phyloP scores from a whole-genome alignment of 2,329 filamentous ascomycete species.

The Aspergillus glaucus region DNA sequence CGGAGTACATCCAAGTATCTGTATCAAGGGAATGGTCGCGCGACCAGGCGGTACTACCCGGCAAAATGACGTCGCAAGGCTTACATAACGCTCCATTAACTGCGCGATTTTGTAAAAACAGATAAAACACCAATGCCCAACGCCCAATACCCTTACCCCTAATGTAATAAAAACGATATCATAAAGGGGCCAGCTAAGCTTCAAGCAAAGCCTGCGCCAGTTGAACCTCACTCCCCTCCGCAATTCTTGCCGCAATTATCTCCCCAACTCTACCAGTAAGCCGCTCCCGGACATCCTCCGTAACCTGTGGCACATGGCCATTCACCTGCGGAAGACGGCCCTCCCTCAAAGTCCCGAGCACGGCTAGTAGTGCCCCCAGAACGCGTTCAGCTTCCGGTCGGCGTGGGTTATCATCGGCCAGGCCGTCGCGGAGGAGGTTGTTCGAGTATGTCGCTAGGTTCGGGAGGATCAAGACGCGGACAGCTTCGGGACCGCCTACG shows the following conservation, averaged over 20 bases:
- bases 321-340: slow-evolving; percentile 36
- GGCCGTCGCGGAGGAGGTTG: slow-evolving; percentile 51
- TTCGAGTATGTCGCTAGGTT: slow-evolving; percentile 60
- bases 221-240: slow-evolving; percentile 34
- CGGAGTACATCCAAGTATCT: too few relatives aligned
- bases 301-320: slow-evolving; percentile 31
- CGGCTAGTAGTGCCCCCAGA: slow-evolving; percentile 50
- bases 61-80: too few relatives aligned
- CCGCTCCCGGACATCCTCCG: slow-evolving; percentile 31
- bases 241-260: slow-evolving; percentile 36
- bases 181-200: slow-evolving; percentile 10
- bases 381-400: slow-evolving; percentile 57
- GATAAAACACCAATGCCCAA: too few relatives aligned
- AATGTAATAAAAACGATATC: not conserved
- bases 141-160: not conserved
- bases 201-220: slow-evolving; percentile 36
- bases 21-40: too few relatives aligned
- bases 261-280: slow-evolving; percentile 37
- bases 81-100: too few relatives aligned
- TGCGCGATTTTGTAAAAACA: too few relatives aligned
- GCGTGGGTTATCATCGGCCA: slow-evolving; percentile 45
- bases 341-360: slow-evolving; percentile 49
- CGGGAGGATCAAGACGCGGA: slow-evolving; percentile 59
- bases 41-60: too few relatives aligned
- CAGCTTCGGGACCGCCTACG: slow-evolving; percentile 63